Evolutionary conservation across 352 stramenopile genomes (phyloP).

Genomic region (Peronospora farinosa): DNA sequence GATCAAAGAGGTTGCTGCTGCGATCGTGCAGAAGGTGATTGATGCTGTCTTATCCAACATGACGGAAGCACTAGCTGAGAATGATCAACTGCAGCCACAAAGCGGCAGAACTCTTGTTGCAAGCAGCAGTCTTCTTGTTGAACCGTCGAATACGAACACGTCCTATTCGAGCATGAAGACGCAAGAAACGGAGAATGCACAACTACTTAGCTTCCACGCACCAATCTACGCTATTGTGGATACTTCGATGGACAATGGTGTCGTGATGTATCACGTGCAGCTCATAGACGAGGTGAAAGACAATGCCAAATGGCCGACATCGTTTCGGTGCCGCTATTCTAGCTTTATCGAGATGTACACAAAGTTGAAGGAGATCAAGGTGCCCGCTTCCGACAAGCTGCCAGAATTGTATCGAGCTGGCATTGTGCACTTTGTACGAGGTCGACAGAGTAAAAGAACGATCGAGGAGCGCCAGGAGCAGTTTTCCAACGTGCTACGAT

Average conservation of each 20-base stretch:
- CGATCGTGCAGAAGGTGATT: conserved; percentile 21
- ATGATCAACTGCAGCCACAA: conserved; percentile 1
- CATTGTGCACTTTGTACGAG: conserved; percentile 41
- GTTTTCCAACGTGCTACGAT: conserved; percentile 43
- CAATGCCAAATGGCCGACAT: conserved; percentile 26
- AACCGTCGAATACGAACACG: conserved; percentile 16
- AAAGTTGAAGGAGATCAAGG: conserved; percentile 32
- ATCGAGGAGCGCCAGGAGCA: conserved; percentile 41
- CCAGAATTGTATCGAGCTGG: conserved; percentile 34
- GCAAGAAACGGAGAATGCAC: conserved; percentile 6
- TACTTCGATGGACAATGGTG: conserved; percentile 25
- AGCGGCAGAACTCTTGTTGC: conserved; percentile 6
- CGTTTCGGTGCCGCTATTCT: conserved; percentile 40
- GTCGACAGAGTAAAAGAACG: conserved; percentile 37
- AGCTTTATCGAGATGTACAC: conserved; percentile 49
- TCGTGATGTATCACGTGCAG: conserved; percentile 42
- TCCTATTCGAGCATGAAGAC: conserved; percentile 15
- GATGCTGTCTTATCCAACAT: conserved; percentile 10
- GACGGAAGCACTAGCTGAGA: background rate
- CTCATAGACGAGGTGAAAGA: conserved; percentile 25
- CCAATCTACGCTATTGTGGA: conserved; percentile 32
- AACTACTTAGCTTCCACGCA: background rate
- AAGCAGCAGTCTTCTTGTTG: conserved; percentile 19
- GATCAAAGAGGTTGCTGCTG: conserved; percentile 15
- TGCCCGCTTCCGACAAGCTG: conserved; percentile 27